Conservation (phyloP, 2,329 filamentous ascomycete genomes). For the Trichoderma guizhouense region DNA sequence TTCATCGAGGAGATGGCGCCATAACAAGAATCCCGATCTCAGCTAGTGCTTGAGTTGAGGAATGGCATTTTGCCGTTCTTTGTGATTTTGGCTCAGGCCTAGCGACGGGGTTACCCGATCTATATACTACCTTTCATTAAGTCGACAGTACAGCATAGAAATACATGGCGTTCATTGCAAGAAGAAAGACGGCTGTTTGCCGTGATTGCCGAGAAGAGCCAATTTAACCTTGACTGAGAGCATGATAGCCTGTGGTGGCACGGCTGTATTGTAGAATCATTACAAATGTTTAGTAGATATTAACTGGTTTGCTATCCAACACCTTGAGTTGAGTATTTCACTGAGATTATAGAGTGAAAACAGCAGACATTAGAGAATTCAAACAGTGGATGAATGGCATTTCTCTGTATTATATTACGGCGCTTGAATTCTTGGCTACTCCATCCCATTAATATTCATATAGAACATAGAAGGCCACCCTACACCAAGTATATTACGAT, state of each 20-base stretch:
- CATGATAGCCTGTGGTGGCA: neutral
- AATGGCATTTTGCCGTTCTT: neutral
- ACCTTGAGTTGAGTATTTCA: neutral
- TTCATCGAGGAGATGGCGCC: neutral
- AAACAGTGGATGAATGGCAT: neutral
- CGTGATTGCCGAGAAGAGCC: neutral
- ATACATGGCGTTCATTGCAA: conserved; percentile 10
- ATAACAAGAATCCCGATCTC: neutral
- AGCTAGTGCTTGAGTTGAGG: neutral
- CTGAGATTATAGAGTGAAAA: neutral
- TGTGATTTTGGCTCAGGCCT: neutral
- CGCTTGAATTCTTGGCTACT: neutral
- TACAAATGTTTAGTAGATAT: neutral
- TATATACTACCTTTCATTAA: conserved; percentile 16
- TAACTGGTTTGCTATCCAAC: neutral
- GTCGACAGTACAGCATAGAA: conserved; percentile 15
- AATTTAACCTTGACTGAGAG: neutral
- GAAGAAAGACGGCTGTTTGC: neutral
- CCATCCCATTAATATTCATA: neutral
- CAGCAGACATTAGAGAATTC: neutral
- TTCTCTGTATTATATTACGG: neutral
- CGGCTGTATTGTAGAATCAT: neutral
- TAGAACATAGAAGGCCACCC: neutral
- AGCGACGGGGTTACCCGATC: neutral
- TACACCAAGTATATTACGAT: neutral